Conservation (phyloP, 2,329 filamentous ascomycete genomes). For the Fusarium mundagurra region DNA sequence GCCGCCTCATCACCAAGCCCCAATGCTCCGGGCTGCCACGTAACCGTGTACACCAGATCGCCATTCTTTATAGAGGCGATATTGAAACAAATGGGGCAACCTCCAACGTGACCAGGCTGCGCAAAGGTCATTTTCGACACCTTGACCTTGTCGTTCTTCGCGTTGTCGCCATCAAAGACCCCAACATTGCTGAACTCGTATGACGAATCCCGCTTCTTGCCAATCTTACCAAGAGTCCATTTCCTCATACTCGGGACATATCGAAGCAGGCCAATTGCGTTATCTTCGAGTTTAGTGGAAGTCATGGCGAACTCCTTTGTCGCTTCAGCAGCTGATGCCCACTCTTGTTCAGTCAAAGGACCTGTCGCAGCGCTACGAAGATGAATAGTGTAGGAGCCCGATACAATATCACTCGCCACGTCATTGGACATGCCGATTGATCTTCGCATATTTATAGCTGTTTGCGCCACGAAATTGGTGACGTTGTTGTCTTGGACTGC, state of each 20-base stretch:
- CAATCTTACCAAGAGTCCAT: slow-evolving; percentile 37
- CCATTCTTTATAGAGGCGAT: slow-evolving; percentile 31
- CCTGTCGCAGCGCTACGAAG: slow-evolving; percentile 1
- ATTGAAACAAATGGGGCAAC: slow-evolving; percentile 36
- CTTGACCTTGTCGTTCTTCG: neutral
- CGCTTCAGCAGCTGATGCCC: slow-evolving; percentile 21
- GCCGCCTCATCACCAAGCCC: slow-evolving; percentile 24
- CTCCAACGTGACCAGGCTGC: slow-evolving; percentile 34
- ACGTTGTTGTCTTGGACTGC: slow-evolving; percentile 17
- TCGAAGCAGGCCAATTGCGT: slow-evolving; percentile 33
- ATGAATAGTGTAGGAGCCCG: slow-evolving; percentile 25
- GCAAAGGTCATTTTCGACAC: slow-evolving; percentile 38
- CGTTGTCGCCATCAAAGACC: slow-evolving; percentile 5
- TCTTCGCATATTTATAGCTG: slow-evolving; percentile 38
- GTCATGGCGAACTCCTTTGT: slow-evolving; percentile 25
- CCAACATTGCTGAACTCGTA: slow-evolving; percentile 41
- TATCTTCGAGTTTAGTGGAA: slow-evolving; percentile 27
- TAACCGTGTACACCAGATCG: slow-evolving; percentile 36
- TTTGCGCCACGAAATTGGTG: slow-evolving; percentile 40
- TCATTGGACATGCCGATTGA: slow-evolving; percentile 32
- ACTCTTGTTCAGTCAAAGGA: slow-evolving; percentile 31
- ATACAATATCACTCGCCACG: slow-evolving; percentile 28
- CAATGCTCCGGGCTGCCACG: slow-evolving; percentile 39
- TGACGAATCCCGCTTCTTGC: slow-evolving; percentile 34
- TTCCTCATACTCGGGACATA: slow-evolving; percentile 36